Evolutionary conservation across 768 basidiomycete species (phyloP).

Genomic region (Favolaschia claudopus): DNA sequence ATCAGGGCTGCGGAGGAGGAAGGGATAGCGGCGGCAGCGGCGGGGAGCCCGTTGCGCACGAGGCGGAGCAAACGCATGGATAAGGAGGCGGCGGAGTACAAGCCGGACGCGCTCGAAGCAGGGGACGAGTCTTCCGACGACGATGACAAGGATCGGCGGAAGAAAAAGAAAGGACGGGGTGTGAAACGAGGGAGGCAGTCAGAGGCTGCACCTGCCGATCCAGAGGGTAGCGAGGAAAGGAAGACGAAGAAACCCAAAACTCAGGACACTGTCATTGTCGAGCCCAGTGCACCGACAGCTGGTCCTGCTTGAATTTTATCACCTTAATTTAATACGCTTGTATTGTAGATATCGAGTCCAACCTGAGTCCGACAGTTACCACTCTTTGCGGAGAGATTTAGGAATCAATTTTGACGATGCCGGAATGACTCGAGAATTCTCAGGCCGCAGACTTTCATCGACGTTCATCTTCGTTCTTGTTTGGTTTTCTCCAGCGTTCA

Average conservation of each 20-base stretch:
- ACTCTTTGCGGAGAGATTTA: no score
- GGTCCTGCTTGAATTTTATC: neutral
- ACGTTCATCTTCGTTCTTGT: neutral
- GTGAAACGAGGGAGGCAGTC: slow-evolving; percentile 46
- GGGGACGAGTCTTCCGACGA: slow-evolving; percentile 38
- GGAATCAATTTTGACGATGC: neutral
- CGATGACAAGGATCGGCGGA: slow-evolving; percentile 22
- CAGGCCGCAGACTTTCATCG: no score
- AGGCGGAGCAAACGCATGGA: slow-evolving; percentile 40
- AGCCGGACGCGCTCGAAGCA: slow-evolving; percentile 39
- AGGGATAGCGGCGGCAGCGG: slow-evolving; percentile 26
- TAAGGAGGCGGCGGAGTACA: slow-evolving; percentile 44
- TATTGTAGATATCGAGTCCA: neutral
- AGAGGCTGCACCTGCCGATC: slow-evolving; percentile 28
- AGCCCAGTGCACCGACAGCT: neutral
- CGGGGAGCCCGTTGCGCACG: slow-evolving; percentile 24
- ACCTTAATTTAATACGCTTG: neutral
- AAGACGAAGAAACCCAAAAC: slow-evolving; percentile 46
- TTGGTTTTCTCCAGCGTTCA: neutral
- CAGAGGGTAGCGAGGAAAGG: slow-evolving; percentile 36
- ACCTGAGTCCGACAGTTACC: no score
- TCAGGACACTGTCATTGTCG: slow-evolving; percentile 13
- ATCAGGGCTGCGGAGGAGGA: slow-evolving; percentile 32
- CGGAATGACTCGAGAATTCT: no score
- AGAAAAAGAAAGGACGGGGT: slow-evolving; percentile 35